phyloP scores from a whole-genome alignment of 2,329 filamentous ascomycete species.

The Fusarium fracticaudum region DNA sequence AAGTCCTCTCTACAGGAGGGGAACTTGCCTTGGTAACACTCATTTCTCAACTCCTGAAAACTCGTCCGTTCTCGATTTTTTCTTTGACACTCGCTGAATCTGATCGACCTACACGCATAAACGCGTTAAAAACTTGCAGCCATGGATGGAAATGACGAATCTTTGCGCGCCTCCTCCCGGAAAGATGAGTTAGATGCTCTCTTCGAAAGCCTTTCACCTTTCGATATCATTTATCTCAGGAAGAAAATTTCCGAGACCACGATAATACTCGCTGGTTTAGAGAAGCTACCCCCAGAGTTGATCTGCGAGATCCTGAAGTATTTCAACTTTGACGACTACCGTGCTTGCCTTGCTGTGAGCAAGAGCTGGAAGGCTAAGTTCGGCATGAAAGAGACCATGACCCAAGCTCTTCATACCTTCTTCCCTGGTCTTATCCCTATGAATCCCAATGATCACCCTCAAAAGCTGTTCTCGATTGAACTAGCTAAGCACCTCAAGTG shows the following conservation, averaged over 20 bases:
- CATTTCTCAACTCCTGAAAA: background rate
- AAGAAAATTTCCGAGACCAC: background rate
- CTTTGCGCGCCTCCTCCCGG: background rate
- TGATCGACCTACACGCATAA: background rate
- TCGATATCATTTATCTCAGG: background rate
- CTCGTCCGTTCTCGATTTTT: background rate
- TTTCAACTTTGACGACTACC: background rate
- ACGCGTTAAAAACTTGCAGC: background rate
- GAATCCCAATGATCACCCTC: background rate
- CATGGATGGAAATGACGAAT: background rate
- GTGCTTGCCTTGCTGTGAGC: background rate
- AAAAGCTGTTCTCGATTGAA: background rate
- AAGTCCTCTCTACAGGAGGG: background rate
- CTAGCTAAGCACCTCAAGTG: background rate
- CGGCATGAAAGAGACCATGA: background rate
- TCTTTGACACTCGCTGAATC: background rate
- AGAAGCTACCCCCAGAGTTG: background rate
- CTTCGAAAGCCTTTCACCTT: background rate
- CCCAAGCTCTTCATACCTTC: background rate
- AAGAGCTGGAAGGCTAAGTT: background rate
- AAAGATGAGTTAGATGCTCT: background rate
- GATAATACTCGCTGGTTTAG: fast-evolving
- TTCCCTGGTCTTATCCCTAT: background rate
- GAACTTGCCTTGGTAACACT: background rate
- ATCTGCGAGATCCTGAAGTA: background rate